Evolutionary conservation across 2,329 filamentous ascomycete genomes (phyloP).

Genomic region (Colletotrichum lini): DNA sequence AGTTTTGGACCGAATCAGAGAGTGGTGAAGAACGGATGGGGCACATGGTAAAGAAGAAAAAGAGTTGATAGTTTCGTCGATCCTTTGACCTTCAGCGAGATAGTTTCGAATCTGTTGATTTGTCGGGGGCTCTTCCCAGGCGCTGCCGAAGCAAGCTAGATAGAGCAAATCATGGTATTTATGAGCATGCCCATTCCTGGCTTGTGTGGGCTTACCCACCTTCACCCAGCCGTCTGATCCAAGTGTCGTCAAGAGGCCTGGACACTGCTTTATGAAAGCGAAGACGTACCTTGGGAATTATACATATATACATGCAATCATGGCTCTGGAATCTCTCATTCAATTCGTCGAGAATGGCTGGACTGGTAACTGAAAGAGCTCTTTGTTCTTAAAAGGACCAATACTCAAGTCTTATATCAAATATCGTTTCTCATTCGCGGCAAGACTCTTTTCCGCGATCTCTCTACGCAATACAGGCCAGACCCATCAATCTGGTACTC

Average conservation of each 20-base stretch:
- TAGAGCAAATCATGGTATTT: not conserved
- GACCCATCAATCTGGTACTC: not conserved
- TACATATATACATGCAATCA: not conserved
- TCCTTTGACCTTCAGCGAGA: not conserved
- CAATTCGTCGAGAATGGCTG: not conserved
- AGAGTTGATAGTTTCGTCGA: conserved; percentile 2
- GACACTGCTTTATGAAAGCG: not conserved
- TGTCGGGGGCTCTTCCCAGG: not conserved
- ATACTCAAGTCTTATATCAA: not conserved
- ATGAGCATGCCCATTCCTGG: not conserved
- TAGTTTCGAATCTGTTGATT: not conserved
- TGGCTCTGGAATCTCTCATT: not conserved
- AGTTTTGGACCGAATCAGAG: not conserved
- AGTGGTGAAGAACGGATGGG: not conserved
- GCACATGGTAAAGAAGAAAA: not conserved
- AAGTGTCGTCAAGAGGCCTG: too few species aligned
- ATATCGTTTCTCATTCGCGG: not conserved
- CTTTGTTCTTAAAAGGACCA: not conserved
- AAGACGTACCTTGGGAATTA: not conserved
- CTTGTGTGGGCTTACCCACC: not conserved
- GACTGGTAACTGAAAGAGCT: not conserved
- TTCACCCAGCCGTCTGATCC: too few species aligned
- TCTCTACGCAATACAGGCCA: not conserved
- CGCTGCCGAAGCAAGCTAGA: not conserved
- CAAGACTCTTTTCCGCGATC: not conserved